Percentiles rank a stretch among this genome's conserved stretches.
Evolutionary conservation across 2,329 filamentous ascomycete genomes (phyloP).

Genomic region (Chrysosporium queenslandicum): DNA sequence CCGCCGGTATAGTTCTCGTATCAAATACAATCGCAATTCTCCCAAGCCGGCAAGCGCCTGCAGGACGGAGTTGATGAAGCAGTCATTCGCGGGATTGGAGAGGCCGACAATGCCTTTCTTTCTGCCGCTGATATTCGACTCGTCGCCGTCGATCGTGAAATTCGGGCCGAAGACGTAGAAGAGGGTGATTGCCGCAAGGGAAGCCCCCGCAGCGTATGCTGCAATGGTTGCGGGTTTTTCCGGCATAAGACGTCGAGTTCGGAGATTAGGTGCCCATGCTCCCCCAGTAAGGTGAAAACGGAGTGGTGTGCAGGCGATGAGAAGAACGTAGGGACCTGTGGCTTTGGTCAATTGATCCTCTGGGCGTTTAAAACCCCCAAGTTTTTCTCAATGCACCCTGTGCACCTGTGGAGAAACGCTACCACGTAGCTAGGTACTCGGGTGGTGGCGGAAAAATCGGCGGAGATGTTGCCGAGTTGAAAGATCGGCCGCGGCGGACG

Average conservation of each 20-base stretch:
- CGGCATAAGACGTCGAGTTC: constrained; percentile 45
- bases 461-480: background rate
- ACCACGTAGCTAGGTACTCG: background rate
- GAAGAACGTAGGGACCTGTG: background rate
- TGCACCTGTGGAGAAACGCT: background rate
- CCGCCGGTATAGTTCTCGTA: constrained; percentile 78
- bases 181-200: constrained; percentile 84
- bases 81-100: constrained; percentile 85
- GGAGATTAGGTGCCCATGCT: constrained; percentile 3
- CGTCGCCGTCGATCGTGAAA: constrained; percentile 81
- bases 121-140: constrained; percentile 48
- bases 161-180: constrained; percentile 98
- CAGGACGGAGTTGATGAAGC: constrained; percentile 92
- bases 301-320: background rate
- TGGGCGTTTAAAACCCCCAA: background rate
- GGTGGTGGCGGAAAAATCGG: constrained; percentile 4
- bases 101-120: constrained; percentile 86
- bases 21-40: constrained; percentile 82
- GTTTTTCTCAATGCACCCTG: background rate
- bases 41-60: constrained; percentile 85
- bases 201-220: constrained; percentile 90
- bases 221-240: constrained; percentile 74
- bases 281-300: background rate
- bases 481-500: no score
- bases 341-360: background rate